A percentile compares a stretch with the other conserved stretches of the same genome.
Conservation (phyloP, 23 red algal species). For the Agarophyton chilense region DNA sequence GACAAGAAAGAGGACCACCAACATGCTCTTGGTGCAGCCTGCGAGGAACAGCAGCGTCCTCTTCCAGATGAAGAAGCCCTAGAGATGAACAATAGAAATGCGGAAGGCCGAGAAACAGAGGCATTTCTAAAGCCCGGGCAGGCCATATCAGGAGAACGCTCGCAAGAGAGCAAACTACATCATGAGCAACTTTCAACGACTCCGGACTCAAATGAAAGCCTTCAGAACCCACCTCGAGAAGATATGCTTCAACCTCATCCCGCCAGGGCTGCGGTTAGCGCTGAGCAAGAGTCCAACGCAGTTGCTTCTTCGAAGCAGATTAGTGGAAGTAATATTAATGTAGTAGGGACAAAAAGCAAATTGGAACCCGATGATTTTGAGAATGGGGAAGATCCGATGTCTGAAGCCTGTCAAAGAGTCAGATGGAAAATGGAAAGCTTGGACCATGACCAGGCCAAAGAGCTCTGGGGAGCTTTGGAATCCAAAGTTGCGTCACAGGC, state of each 20-base stretch:
- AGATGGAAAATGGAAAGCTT: constrained; percentile 31
- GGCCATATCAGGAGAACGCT: not conserved
- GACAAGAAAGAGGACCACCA: not conserved
- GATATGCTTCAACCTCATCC: not conserved
- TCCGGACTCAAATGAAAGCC: not conserved
- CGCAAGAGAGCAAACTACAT: not conserved
- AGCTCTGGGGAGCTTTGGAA: constrained; percentile 70
- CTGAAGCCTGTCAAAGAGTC: not conserved
- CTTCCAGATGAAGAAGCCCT: constrained; percentile 19
- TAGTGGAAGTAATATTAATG: not conserved
- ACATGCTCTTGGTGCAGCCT: constrained; percentile 54
- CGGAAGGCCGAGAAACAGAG: not conserved
- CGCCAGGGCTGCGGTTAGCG: not conserved
- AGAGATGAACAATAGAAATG: not conserved
- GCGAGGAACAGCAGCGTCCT: constrained; percentile 71
- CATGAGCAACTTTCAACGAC: not conserved
- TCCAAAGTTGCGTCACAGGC: constrained; percentile 46
- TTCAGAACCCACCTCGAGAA: not conserved
- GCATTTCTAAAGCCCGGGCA: not conserved
- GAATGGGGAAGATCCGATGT: not conserved
- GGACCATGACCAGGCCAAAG: constrained; percentile 15
- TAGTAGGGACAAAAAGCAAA: not conserved
- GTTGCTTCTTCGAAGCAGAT: not conserved
- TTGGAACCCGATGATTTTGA: not conserved
- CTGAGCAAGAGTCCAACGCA: not conserved